Percentiles rank a stretch among this genome's conserved stretches.
Conservation (phyloP, 495 filamentous ascomycete species). For the Daldinia bambusicola region DNA sequence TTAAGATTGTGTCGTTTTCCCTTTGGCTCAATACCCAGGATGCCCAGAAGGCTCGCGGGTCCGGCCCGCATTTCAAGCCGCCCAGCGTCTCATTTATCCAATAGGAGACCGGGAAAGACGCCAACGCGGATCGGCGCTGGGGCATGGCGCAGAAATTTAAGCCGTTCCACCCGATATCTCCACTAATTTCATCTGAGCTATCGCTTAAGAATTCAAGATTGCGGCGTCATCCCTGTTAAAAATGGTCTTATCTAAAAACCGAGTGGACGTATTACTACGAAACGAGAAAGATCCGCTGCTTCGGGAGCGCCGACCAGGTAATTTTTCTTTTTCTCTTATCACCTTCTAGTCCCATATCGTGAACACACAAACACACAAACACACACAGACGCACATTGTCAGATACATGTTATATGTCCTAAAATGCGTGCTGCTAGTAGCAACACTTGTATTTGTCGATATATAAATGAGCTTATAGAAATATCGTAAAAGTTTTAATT, state of each 20-base stretch:
- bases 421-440: background rate
- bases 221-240: conserved; percentile 7
- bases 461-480: no score
- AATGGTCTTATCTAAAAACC: no score
- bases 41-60: conserved; percentile 5
- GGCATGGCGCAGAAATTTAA: conserved; percentile 12
- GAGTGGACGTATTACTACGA: background rate
- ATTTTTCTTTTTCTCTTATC: background rate
- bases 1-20: conserved; percentile 3
- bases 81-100: conserved; percentile 21
- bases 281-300: background rate
- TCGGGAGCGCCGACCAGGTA: background rate
- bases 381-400: background rate
- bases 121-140: conserved; percentile 26
- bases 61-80: conserved; percentile 25
- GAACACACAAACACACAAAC: background rate
- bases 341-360: background rate
- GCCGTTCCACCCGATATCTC: conserved; percentile 31
- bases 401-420: background rate
- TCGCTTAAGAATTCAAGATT: background rate
- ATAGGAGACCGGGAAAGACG: conserved; percentile 20
- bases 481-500: no score
- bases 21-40: background rate
- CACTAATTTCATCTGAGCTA: conserved; percentile 9
- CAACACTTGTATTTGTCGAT: background rate